phyloP scores from a whole-genome alignment of 192 early-diverging fungal species.

The Spizellomyces punctatus region DNA sequence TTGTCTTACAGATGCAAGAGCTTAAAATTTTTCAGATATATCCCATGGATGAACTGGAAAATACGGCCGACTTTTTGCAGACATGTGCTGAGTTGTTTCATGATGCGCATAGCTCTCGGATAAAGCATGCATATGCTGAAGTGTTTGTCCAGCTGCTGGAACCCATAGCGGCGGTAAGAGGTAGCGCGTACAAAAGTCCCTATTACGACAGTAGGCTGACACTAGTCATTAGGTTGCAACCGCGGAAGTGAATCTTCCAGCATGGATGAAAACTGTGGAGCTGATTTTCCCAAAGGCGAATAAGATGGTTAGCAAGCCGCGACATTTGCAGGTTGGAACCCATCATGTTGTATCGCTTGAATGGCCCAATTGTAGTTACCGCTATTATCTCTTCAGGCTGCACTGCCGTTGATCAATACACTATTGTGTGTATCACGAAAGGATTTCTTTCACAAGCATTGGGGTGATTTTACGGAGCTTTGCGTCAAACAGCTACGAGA shows the following conservation, averaged over 20 bases:
- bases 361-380: no score
- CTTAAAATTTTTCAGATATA: constrained; percentile 63
- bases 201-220: not conserved
- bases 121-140: constrained; percentile 90
- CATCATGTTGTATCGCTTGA: not conserved
- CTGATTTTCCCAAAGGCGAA: constrained; percentile 84
- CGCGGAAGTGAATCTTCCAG: constrained; percentile 93
- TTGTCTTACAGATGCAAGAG: no score
- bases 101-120: constrained; percentile 67
- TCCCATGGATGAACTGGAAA: constrained; percentile 90
- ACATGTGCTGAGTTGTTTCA: constrained; percentile 89
- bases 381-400: constrained; percentile 53
- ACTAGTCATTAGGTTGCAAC: constrained; percentile 64
- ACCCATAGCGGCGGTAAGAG: constrained; percentile 62
- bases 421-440: constrained; percentile 87
- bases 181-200: no score
- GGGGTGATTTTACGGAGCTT: constrained; percentile 51
- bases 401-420: constrained; percentile 83
- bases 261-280: constrained; percentile 91
- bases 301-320: constrained; percentile 88
- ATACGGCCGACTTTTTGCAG: constrained; percentile 91
- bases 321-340: constrained; percentile 59
- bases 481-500: constrained; percentile 43
- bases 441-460: constrained; percentile 86
- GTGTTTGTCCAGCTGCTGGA: constrained; percentile 90